A percentile compares a stretch with the other conserved stretches of the same genome.
phyloP scores from a whole-genome alignment of 1,284 basidiomycete genomes.

The Melampsora americana region DNA sequence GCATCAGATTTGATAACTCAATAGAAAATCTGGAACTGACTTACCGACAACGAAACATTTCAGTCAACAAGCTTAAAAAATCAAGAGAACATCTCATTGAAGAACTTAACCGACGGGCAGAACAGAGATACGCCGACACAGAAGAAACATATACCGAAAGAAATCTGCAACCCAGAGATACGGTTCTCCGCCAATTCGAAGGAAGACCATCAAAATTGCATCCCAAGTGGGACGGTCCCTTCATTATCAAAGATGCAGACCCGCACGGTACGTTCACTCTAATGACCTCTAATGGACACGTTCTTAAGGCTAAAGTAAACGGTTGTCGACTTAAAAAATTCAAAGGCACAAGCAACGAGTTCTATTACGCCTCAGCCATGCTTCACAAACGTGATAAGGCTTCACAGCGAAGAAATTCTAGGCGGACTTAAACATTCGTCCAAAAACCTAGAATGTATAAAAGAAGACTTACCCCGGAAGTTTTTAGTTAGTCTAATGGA shows the following conservation, averaged over 20 bases:
- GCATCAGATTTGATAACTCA: too few relatives aligned
- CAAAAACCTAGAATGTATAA: too few relatives aligned
- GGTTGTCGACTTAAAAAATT: too few relatives aligned
- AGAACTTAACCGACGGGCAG: conserved; percentile 7
- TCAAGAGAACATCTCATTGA: neutral
- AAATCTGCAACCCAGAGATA: neutral
- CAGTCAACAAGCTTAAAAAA: neutral
- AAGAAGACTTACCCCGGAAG: too few relatives aligned
- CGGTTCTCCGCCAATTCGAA: conserved; percentile 1
- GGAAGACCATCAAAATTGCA: neutral
- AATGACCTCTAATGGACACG: neutral
- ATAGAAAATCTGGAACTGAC: neutral
- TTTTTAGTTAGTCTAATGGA: too few relatives aligned
- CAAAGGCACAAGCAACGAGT: too few relatives aligned
- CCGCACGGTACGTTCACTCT: conserved; percentile 3
- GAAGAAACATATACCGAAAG: neutral
- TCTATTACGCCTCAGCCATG: too few relatives aligned
- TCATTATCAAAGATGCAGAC: neutral
- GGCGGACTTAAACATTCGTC: too few relatives aligned
- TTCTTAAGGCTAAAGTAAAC: too few relatives aligned
- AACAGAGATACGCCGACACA: neutral
- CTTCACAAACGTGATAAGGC: too few relatives aligned
- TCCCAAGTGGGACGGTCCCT: conserved; percentile 14
- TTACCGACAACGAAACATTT: too few relatives aligned
- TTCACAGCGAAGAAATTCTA: too few relatives aligned